These are phyloP conservation scores for Agaricus blazei DNA, from an alignment of 768 basidiomycete species.

Conservation along the genomic window DNA sequence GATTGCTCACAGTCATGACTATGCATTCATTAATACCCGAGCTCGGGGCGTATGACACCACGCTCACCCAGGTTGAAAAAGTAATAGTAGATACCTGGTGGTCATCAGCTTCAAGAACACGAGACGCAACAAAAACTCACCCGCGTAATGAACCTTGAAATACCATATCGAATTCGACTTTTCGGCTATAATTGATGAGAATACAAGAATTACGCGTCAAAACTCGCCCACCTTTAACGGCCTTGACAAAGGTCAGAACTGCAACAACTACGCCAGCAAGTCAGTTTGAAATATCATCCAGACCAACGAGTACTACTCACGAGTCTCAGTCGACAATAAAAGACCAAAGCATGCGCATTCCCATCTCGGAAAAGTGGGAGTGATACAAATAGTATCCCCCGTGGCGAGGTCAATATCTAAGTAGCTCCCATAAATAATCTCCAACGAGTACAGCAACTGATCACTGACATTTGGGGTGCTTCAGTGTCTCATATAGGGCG, in stretches of 20 bases:
- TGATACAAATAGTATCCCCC: background rate
- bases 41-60: no score
- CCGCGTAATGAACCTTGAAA: constrained; percentile 3
- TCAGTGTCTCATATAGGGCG: background rate
- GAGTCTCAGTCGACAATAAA: background rate
- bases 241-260: background rate
- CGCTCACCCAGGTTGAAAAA: background rate
- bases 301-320: no score
- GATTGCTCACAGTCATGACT: background rate
- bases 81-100: constrained; percentile 2
- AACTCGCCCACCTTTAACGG: background rate
- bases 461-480: background rate
- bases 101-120: background rate
- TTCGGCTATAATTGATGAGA: background rate
- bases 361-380: background rate
- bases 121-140: background rate
- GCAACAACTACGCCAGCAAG: background rate
- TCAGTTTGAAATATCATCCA: no score
- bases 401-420: background rate
- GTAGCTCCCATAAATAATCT: background rate
- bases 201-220: no score
- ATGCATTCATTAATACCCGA: background rate
- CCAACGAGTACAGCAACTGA: no score
- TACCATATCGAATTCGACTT: background rate
- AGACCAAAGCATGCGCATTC: background rate